A percentile compares a stretch with the other conserved stretches of the same genome.
Conservation (phyloP, 1,139 yeast species). For the Taphrina sp. region DNA sequence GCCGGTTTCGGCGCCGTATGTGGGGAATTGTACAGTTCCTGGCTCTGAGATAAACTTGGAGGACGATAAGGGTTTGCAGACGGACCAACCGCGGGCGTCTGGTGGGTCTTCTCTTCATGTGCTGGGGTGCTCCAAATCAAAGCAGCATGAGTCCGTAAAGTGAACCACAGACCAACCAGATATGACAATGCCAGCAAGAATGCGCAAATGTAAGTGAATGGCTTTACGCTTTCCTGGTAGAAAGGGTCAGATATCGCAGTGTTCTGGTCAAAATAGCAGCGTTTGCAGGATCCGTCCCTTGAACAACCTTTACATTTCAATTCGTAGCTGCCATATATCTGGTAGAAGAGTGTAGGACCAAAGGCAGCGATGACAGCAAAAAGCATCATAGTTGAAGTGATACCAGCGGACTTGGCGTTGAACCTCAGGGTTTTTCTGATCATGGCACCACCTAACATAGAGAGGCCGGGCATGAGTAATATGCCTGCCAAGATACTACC, state of each 20-base stretch:
- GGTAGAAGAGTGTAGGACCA: slow-evolving; percentile 88
- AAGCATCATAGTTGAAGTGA: slow-evolving; percentile 88
- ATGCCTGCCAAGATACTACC: slow-evolving; percentile 95
- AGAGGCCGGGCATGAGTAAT: slow-evolving; percentile 81
- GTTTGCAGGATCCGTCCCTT: slow-evolving; percentile 53
- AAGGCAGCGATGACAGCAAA: slow-evolving; percentile 81
- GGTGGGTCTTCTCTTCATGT: slow-evolving; percentile 37
- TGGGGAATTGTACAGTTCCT: slow-evolving; percentile 10
- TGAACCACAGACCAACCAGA: slow-evolving; percentile 86
- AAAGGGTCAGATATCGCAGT: slow-evolving; percentile 59
- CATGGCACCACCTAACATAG: slow-evolving; percentile 96
- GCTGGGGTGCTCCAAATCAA: slow-evolving; percentile 83
- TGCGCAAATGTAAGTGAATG: slow-evolving; percentile 80
- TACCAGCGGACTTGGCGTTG: slow-evolving; percentile 96
- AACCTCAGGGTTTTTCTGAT: slow-evolving; percentile 89
- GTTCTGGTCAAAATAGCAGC: slow-evolving; percentile 79
- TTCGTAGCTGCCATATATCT: slow-evolving; percentile 85
- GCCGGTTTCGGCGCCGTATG: slow-evolving; percentile 16
- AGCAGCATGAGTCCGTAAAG: slow-evolving; percentile 93
- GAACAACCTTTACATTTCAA: slow-evolving; percentile 61
- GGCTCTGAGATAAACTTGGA: slow-evolving; percentile 7
- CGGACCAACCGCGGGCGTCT: not conserved
- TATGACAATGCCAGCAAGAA: slow-evolving; percentile 77
- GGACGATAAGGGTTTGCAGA: not conserved
- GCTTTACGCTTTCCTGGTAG: slow-evolving; percentile 66